phyloP scores from a whole-genome alignment of 805 yeast species.

The Zygoascus flipseniorum region DNA sequence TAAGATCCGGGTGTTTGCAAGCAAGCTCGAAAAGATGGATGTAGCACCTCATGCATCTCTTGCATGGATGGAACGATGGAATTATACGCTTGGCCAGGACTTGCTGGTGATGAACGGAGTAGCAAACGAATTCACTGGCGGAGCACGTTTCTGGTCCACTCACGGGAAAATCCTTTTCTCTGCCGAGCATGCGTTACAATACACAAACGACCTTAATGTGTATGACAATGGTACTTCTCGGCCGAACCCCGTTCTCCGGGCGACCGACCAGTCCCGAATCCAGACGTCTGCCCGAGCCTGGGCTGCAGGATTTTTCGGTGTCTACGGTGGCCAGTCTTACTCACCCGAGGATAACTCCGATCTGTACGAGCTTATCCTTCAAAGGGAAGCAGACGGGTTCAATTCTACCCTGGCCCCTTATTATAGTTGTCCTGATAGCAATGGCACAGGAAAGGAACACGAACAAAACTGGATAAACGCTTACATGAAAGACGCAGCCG shows the following conservation, averaged over 20 bases:
- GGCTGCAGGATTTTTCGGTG: conserved; percentile 38
- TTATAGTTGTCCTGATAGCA: conserved; percentile 31
- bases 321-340: conserved; percentile 26
- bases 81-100: conserved; percentile 26
- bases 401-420: conserved; percentile 34
- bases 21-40: conserved; percentile 23
- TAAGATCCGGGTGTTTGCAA: conserved; percentile 32
- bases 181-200: conserved; percentile 21
- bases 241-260: conserved; percentile 29
- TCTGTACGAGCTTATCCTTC: conserved; percentile 27
- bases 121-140: conserved; percentile 31
- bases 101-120: conserved; percentile 31
- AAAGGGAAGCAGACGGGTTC: conserved; percentile 24
- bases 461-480: conserved; percentile 29
- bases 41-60: conserved; percentile 20
- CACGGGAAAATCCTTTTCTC: conserved; percentile 32
- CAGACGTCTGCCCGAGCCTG: conserved; percentile 34
- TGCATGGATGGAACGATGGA: conserved; percentile 29
- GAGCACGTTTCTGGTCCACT: conserved; percentile 33
- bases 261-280: conserved; percentile 33
- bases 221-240: conserved; percentile 26
- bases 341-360: conserved; percentile 22
- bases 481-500: conserved; percentile 46
- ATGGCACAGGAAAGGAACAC: conserved; percentile 22
- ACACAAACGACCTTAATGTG: conserved; percentile 23